Percentiles rank a stretch among this genome's conserved stretches.
phyloP scores from a whole-genome alignment of 192 early-diverging fungal genomes.

The Entomortierella parvispora region DNA sequence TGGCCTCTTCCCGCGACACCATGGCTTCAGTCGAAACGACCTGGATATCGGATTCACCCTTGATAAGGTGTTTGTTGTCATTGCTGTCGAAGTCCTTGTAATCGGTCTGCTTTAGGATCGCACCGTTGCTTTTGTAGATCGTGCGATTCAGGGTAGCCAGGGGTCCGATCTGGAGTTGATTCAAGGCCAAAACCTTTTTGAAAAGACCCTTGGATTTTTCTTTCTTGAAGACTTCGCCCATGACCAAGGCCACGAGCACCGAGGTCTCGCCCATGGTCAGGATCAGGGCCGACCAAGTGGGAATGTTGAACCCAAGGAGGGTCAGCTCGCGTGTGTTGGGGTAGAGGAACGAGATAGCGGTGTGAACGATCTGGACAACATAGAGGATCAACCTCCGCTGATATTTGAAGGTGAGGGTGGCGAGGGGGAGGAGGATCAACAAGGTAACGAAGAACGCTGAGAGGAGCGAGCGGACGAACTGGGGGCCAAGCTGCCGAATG shows the following conservation, averaged over 20 bases:
- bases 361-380: slow-evolving; percentile 15
- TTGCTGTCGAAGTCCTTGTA: background rate
- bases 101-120: background rate
- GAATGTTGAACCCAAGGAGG: slow-evolving; percentile 13
- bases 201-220: slow-evolving; percentile 22
- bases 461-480: slow-evolving; percentile 21
- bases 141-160: slow-evolving; percentile 17
- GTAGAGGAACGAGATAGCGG: slow-evolving; percentile 4
- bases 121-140: background rate
- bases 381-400: slow-evolving; percentile 18
- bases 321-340: background rate
- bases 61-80: background rate
- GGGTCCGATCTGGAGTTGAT: slow-evolving; percentile 15
- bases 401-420: slow-evolving; percentile 31
- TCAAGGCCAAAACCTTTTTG: slow-evolving; percentile 14
- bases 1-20: background rate
- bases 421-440: slow-evolving; percentile 29
- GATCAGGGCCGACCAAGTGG: slow-evolving; percentile 29
- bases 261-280: slow-evolving; percentile 39
- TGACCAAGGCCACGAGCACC: slow-evolving; percentile 22
- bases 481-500: slow-evolving; percentile 20
- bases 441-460: slow-evolving; percentile 25
- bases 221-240: slow-evolving; percentile 35
- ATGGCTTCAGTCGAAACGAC: slow-evolving; percentile 4
- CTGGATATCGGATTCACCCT: slow-evolving; percentile 3